Evolutionary conservation across 1,284 basidiomycete genomes (phyloP).

Genomic region (Sphagnurus paluster): DNA sequence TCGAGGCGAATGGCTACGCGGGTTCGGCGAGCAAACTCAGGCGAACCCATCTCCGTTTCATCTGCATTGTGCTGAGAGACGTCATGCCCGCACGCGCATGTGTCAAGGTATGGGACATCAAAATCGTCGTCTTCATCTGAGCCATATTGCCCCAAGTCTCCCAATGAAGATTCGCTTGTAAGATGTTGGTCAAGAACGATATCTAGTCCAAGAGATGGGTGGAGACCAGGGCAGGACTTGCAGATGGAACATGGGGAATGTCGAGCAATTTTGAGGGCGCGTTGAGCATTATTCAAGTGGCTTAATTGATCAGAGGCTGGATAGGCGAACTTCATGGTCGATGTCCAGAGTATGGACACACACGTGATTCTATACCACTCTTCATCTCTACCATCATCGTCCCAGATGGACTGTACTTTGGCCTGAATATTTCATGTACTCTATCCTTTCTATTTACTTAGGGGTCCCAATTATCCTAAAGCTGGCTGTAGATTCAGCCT

Average conservation of each 20-base stretch:
- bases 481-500: constrained; percentile 18
- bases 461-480: no score
- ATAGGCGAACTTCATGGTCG: constrained; percentile 59
- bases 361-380: constrained; percentile 11
- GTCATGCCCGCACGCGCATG: constrained; percentile 77
- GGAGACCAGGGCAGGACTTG: constrained; percentile 61
- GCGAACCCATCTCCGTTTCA: constrained; percentile 49
- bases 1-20: constrained; percentile 84
- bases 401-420: constrained; percentile 5
- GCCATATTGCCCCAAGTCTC: constrained; percentile 58
- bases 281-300: constrained; percentile 46
- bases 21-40: constrained; percentile 69
- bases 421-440: constrained; percentile 7
- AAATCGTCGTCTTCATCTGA: constrained; percentile 63
- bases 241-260: constrained; percentile 69
- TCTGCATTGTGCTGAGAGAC: constrained; percentile 72
- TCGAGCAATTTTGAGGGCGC: constrained; percentile 72
- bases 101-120: constrained; percentile 55
- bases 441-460: constrained; percentile 3
- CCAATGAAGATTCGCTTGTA: constrained; percentile 47
- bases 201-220: constrained; percentile 57
- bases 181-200: constrained; percentile 54
- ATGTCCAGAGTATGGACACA: not conserved
- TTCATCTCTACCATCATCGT: not conserved
- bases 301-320: constrained; percentile 54